A percentile compares a stretch with the other conserved stretches of the same genome.
Conservation (phyloP, 345 rosid species). For the Geranium brycei region DNA sequence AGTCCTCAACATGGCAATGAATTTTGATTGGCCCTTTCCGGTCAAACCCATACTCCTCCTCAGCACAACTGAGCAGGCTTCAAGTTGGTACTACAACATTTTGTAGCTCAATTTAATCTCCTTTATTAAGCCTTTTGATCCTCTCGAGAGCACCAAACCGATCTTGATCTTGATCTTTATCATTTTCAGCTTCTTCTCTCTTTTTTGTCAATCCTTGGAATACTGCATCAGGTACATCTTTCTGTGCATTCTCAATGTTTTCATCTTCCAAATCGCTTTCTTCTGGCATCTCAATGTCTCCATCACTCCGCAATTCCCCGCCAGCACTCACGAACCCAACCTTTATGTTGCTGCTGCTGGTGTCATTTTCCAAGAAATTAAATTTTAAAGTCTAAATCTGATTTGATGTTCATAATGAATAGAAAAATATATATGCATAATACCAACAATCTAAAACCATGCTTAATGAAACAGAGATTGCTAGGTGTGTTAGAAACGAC, state of each 20-base stretch:
- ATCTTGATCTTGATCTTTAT: slow-evolving; percentile 18
- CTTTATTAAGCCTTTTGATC: slow-evolving; percentile 54
- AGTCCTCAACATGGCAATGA: too few species aligned
- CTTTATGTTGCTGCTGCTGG: slow-evolving; percentile 22
- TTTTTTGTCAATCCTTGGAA: slow-evolving; percentile 63
- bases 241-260: slow-evolving; percentile 58
- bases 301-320: slow-evolving; percentile 47
- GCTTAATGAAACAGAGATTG: neutral
- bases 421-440: too few species aligned
- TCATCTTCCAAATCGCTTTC: slow-evolving; percentile 70
- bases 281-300: slow-evolving; percentile 73
- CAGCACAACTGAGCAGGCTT: too few species aligned
- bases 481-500: neutral
- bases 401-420: too few species aligned
- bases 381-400: too few species aligned
- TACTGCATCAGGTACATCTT: slow-evolving; percentile 71
- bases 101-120: neutral
- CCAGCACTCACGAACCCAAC: slow-evolving; percentile 98
- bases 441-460: neutral
- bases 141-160: slow-evolving; percentile 78
- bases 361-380: slow-evolving; percentile 8
- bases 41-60: too few species aligned
- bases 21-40: too few species aligned
- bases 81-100: neutral
- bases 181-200: slow-evolving; percentile 41